phyloP scores from a whole-genome alignment of 345 rosid species.

The Gossypioides kirkii region DNA sequence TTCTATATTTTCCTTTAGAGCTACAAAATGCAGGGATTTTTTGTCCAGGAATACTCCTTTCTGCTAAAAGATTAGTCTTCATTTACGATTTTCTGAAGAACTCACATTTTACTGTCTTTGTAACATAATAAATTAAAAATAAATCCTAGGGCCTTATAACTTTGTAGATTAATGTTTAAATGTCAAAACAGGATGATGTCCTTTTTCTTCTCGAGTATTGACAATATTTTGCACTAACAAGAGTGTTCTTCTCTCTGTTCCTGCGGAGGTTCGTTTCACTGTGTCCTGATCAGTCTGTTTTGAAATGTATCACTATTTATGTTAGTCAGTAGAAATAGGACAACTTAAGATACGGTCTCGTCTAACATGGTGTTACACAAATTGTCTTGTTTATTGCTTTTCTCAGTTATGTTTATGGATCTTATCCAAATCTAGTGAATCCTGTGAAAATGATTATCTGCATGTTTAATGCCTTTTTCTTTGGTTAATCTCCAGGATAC shows the following conservation, averaged over 20 bases:
- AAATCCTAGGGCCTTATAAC: not conserved
- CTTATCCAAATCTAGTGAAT: not conserved
- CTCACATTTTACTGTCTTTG: not conserved
- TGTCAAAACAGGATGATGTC: not conserved
- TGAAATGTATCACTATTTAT: not conserved
- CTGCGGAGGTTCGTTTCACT: not conserved
- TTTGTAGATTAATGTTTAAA: not conserved
- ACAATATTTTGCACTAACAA: not conserved
- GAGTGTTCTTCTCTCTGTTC: not conserved
- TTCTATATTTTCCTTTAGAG: not conserved
- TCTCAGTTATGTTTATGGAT: not conserved
- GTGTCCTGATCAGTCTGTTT: not conserved
- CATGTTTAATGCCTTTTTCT: slow-evolving; percentile 16
- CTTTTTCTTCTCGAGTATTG: not conserved
- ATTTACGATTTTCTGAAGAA: not conserved
- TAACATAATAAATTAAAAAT: not conserved
- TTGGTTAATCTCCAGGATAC: slow-evolving; percentile 46
- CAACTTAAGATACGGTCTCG: not conserved
- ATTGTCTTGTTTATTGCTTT: not conserved
- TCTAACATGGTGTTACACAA: not conserved
- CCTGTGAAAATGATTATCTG: not conserved
- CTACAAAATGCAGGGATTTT: not conserved
- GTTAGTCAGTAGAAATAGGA: not conserved
- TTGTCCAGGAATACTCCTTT: not conserved
- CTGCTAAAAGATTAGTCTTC: not conserved